Evolutionary conservation across 202 grass and related monocot genomes (phyloP).

Genomic region (Digitaria exilis): DNA sequence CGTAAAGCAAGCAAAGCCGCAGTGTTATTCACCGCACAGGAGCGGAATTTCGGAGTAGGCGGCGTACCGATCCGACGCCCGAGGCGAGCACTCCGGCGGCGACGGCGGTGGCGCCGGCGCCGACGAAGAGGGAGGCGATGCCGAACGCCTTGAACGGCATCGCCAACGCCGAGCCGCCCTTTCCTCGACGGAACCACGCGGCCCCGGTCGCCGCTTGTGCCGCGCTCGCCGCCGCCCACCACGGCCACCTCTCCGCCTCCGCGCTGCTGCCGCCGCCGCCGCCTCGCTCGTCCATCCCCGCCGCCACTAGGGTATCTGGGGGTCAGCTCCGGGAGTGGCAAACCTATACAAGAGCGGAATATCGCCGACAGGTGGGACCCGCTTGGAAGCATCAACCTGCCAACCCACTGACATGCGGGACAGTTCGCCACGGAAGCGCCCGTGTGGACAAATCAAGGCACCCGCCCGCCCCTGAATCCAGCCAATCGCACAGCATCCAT

Average conservation of each 20-base stretch:
- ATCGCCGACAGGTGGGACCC: constrained; percentile 32
- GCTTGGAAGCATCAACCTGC: no score
- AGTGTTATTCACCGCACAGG: not conserved
- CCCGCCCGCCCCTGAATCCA: not conserved
- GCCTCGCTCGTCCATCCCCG: constrained; percentile 45
- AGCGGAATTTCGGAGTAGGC: not conserved
- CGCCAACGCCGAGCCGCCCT: constrained; percentile 38
- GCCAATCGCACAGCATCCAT: not conserved
- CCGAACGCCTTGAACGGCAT: constrained; percentile 90
- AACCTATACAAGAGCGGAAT: not conserved
- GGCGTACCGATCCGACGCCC: constrained; percentile 60
- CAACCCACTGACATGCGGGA: constrained; percentile 24
- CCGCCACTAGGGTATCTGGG: constrained; percentile 24
- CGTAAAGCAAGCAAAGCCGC: not conserved
- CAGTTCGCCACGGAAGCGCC: not conserved
- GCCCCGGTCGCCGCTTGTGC: constrained; percentile 43
- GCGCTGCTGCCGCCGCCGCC: constrained; percentile 8
- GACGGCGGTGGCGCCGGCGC: constrained; percentile 48
- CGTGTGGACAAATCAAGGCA: not conserved
- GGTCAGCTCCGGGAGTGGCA: not conserved
- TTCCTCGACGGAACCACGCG: constrained; percentile 65
- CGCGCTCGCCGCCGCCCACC: constrained; percentile 70
- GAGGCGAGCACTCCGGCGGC: constrained; percentile 48
- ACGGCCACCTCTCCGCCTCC: constrained; percentile 46
- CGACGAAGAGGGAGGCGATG: constrained; percentile 69